A percentile compares a stretch with the other conserved stretches of the same genome.
phyloP scores from a whole-genome alignment of 2,329 filamentous ascomycete genomes.

The Aspergillus costaricaensis region DNA sequence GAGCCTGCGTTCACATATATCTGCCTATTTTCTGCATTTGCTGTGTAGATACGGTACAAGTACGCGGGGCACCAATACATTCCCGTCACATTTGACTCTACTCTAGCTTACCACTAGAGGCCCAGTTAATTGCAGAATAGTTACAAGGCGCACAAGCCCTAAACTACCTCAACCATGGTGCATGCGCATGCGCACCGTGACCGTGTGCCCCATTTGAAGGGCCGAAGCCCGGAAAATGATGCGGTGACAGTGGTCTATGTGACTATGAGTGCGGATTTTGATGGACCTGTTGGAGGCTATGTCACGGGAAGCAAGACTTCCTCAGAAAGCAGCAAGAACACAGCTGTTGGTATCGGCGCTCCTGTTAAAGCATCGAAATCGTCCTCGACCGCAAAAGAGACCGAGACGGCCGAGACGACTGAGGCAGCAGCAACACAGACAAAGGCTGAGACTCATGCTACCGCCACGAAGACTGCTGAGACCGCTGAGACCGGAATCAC shows the following conservation, averaged over 20 bases:
- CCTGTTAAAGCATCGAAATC: constrained; percentile 26
- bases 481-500: constrained; percentile 14
- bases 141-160: background rate
- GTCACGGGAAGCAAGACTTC: constrained; percentile 36
- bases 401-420: constrained; percentile 7
- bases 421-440: constrained; percentile 15
- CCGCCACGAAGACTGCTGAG: constrained; percentile 15
- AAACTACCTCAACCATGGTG: constrained; percentile 26
- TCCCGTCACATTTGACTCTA: background rate
- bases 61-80: background rate
- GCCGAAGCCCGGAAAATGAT: constrained; percentile 17
- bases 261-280: constrained; percentile 55
- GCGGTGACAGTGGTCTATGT: constrained; percentile 50
- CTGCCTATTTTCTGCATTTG: background rate
- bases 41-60: background rate
- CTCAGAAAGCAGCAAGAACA: constrained; percentile 13
- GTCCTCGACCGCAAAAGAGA: constrained; percentile 13
- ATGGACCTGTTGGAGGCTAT: constrained; percentile 53
- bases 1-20: background rate
- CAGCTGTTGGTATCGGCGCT: constrained; percentile 34
- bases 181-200: constrained; percentile 37
- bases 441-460: constrained; percentile 14
- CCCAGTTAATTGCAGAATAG: background rate
- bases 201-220: constrained; percentile 28
- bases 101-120: too few species aligned